A percentile compares a stretch with the other conserved stretches of the same genome.
These are phyloP conservation scores for Fusarium proliferatum DNA, from an alignment of 2,329 filamentous ascomycete genomes.

Conservation along the genomic window DNA sequence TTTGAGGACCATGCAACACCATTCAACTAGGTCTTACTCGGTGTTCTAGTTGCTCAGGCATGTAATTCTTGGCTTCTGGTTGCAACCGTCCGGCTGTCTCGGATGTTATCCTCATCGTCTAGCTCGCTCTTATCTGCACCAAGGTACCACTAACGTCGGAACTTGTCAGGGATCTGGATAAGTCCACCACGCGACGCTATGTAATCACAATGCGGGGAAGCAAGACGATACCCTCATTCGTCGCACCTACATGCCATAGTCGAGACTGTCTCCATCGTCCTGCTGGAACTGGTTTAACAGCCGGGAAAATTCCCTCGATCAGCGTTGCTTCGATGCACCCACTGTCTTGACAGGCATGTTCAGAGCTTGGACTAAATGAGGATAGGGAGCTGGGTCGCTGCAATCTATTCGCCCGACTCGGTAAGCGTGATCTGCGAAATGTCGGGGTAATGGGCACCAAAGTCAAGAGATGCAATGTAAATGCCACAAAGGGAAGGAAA, in stretches of 20 bases:
- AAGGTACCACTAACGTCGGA: neutral
- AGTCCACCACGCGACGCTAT: too few relatives aligned
- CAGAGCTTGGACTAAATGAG: neutral
- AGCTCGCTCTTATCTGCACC: neutral
- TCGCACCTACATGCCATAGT: neutral
- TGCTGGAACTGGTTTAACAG: neutral
- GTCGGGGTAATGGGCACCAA: neutral
- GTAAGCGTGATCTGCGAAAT: neutral
- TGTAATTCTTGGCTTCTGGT: neutral
- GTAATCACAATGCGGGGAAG: constrained; percentile 2
- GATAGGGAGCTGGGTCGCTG: neutral
- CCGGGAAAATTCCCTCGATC: neutral
- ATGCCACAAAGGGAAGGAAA: constrained; percentile 12
- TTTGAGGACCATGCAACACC: neutral
- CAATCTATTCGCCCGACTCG: constrained; percentile 10
- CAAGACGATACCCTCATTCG: neutral
- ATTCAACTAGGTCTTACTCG: neutral
- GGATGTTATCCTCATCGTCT: neutral
- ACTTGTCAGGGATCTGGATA: neutral
- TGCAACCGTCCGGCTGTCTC: neutral
- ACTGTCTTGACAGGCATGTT: neutral
- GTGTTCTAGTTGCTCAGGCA: neutral
- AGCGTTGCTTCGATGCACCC: neutral
- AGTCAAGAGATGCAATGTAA: constrained; percentile 8
- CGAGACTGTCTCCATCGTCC: neutral